Evolutionary conservation across 1,284 basidiomycete species (phyloP).

Genomic region (Trametes polyzona): DNA sequence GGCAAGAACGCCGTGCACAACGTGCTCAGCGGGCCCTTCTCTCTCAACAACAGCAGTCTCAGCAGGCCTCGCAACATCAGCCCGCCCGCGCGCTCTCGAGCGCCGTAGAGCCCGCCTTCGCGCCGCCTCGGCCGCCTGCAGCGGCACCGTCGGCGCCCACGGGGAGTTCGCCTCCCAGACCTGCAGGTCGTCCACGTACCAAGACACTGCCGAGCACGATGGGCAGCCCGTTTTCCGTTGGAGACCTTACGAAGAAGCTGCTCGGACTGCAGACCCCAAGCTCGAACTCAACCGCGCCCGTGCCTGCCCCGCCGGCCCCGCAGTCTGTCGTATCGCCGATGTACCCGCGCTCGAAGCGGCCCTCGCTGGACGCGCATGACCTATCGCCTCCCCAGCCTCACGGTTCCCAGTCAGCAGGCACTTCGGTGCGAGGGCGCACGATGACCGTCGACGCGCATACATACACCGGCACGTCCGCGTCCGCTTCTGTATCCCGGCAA

Average conservation of each 20-base stretch:
- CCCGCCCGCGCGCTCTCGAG: slow-evolving; percentile 10
- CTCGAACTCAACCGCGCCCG: background rate
- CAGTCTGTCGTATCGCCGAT: slow-evolving; percentile 27
- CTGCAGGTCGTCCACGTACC: slow-evolving; percentile 45
- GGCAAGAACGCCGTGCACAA: slow-evolving; percentile 46
- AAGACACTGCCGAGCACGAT: slow-evolving; percentile 50
- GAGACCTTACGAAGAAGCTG: slow-evolving; percentile 64
- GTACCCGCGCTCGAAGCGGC: slow-evolving; percentile 19
- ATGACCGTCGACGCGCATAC: slow-evolving; percentile 10
- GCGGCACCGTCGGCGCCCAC: slow-evolving; percentile 31
- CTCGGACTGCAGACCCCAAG: slow-evolving; percentile 50
- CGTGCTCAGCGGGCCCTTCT: slow-evolving; percentile 16
- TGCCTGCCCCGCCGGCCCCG: slow-evolving; percentile 28
- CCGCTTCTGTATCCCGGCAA: too few relatives aligned
- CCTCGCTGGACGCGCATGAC: slow-evolving; percentile 21
- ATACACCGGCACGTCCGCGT: slow-evolving; percentile 14
- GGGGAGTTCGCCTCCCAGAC: slow-evolving; percentile 39
- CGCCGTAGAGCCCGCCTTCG: slow-evolving; percentile 10
- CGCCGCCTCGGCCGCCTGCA: background rate
- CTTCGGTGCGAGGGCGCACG: slow-evolving; percentile 14
- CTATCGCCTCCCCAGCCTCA: background rate
- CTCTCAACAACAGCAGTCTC: slow-evolving; percentile 11
- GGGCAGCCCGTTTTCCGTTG: slow-evolving; percentile 49
- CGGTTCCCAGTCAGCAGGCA: background rate
- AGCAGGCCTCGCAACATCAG: slow-evolving; percentile 3